Base-by-base conservation (phyloP, 2,329 filamentous ascomycete species). In the Phaeosphaeria sp. region DNA sequence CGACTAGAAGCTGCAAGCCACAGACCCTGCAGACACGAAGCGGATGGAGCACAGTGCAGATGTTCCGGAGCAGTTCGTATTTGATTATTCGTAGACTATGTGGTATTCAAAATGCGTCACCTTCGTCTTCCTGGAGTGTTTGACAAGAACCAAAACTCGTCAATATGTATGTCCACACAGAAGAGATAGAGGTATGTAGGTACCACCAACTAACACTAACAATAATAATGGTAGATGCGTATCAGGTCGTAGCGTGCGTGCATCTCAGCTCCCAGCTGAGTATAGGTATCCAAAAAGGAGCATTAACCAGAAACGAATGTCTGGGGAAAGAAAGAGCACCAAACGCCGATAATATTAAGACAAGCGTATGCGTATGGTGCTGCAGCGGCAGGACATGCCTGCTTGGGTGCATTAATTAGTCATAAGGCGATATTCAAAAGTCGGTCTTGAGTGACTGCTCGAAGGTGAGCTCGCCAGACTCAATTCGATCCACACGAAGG, bases 401-500 rank as follows among this genome's bases (percentile, higher is more conserved):
- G 21, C 44, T 46, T 25, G 33, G 15, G 13, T 22, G n/a, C 27
- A 23, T 20, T 22, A 39, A 39, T 50, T 30, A 23, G 15, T 22
- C 20, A 13, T 20, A 11, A 49, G 22, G 2, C 33, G 7, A 22
- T 25, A 56, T 65, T 36, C 11, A 76, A 23, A 76, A 64, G 42
- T 76, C 74, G 42, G 58, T 70, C 42, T 69, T 71, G 39, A 76
- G 65, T 6, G 67, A 67, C 56, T 73, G 68, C 17, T 76, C 74
- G 25, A 71, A 69, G 2, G 68, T 74, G 49, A 78, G 60, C 55
- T 78, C 75, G 46, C 76, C 76, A 33, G 68, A 73, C 55, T 78
- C 76, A 46, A 79, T 78, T 46, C 74, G 74, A 46, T 78, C 77
- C 46, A 79, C 76, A 17, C 77, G 75, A 25, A 78, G 71, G 47